Base-by-base conservation (phyloP, 495 filamentous ascomycete species). In the Annulohypoxylon moriforme region DNA sequence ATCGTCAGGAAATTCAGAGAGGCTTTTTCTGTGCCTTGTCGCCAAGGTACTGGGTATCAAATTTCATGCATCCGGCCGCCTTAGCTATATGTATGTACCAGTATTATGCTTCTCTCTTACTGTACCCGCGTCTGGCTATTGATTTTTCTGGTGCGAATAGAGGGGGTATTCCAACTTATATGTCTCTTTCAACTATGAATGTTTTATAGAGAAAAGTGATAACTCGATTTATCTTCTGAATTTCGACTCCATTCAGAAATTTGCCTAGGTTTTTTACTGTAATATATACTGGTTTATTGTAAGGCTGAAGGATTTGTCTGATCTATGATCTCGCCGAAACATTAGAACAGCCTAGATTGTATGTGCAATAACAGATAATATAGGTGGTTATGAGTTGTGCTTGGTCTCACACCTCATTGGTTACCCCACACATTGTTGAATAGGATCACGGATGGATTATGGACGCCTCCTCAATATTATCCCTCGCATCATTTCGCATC, bases 51-150 rank as follows among this genome's bases (percentile, higher is more conserved):
- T 55, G 3, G 50, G 53, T 34, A 57, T 52, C n/a, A 49, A 57
- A 67, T 68, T 67, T 56, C 44, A 73, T 73, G 71, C 71, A 69
- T 46, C 50, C 29, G 63, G n/a, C 71, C 71, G 71, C 22, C 49
- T 67, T 34, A 29, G 34, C 47, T 38, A 59, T 62, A 47, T 29
- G n/a, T n/a, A n/a, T n/a, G n/a, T n/a, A n/a, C n/a, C n/a, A n/a
- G 61, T 47, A 57, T 69, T 49, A 42, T 49, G 11, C 16, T 36
- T 73, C 60, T 55, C 46, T 73, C 60, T 55, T 55, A 55, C 50
- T 34, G 33, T 62, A 50, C 59, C 44, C 57, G 47, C 34, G 50
- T 20, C 29, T 47, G 55, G 46, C 42, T 68, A 40, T 72, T 63
- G 56, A 46, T 29, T 50, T 60, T 58, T 16, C n/a, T 58, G 53